Base-by-base conservation (phyloP, 352 stramenopile genomes). In the Globisporangium solare region DNA sequence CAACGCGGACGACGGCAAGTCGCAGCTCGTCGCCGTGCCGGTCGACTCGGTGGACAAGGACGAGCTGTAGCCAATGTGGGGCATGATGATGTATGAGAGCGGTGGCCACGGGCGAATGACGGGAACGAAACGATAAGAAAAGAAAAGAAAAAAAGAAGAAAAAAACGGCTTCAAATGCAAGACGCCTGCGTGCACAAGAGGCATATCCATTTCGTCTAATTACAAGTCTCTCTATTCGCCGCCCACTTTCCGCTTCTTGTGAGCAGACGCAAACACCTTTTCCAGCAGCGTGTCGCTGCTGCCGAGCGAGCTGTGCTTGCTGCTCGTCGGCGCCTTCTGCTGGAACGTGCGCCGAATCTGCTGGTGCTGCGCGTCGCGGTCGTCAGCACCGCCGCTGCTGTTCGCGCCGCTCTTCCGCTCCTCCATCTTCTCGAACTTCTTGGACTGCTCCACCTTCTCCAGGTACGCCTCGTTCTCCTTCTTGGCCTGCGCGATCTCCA, bases 391-490 rank as follows among this genome's bases (percentile, higher is more conserved):
- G 39, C 22, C 56, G 6, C 60, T 70, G 39, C 22, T 55, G 6
- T 62, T 70, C 54, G 70, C 60, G 12, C 59, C 58, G 39, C 67
- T 54, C 76, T 93, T 94, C 54, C 82, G 82, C 54, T 88, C 76
- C 40, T 89, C 83, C 79, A 94, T 93, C 62, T 89, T 89, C 21
- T 89, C 71, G 52, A 92, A 84, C 63, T 89, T 68, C 56, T 95
- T 95, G 18, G 82, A 88, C 66, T 94, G 80, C 43, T 95, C 82
- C 47, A 96, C 84, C 41, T 86, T 85, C 57, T 94, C 86, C 50
- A 96, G 60, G 56, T 93, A 96, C 54, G 74, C 72, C 43, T 92
- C 80, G 66, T 96, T 94, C 58, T 91, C 77, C 64, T 94, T 94
- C 71, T 89, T 90, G 52, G 56, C 75, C 66, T 96, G 83, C 22